Percentiles rank a stretch among this genome's conserved stretches.
Conservation (phyloP, 2,329 filamentous ascomycete species). For the Ceratocystis colombiana region DNA sequence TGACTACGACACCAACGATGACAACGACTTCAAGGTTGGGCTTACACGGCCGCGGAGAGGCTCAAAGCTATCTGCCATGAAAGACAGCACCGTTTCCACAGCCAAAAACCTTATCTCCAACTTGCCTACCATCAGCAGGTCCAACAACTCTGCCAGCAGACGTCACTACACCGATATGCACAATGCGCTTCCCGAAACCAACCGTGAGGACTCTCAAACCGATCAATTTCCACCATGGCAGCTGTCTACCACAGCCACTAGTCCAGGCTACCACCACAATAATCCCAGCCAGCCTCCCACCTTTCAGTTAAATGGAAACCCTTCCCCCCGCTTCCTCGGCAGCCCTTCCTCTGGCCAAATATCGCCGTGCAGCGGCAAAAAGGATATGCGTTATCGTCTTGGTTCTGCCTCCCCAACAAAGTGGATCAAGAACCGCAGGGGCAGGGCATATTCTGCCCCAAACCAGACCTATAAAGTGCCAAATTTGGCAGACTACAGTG, state of each 20-base stretch:
- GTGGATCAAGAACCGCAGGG: constrained; percentile 17
- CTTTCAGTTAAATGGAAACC: constrained; percentile 1
- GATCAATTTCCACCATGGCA: constrained; percentile 18
- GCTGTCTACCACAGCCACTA: not conserved
- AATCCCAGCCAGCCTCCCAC: not conserved
- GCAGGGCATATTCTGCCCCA: constrained; percentile 22
- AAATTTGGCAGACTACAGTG: constrained; percentile 5
- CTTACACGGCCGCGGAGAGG: constrained; percentile 72
- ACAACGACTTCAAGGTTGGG: constrained; percentile 51
- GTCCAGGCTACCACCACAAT: not conserved
- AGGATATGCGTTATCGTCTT: constrained; percentile 9
- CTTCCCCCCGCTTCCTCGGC: constrained; percentile 1
- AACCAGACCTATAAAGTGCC: constrained; percentile 9
- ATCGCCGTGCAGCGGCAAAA: not conserved
- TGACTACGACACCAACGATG: constrained; percentile 12
- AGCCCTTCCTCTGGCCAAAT: not conserved
- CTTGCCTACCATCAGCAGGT: constrained; percentile 21
- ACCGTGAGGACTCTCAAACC: constrained; percentile 7
- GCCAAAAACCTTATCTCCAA: constrained; percentile 24
- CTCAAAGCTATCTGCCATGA: constrained; percentile 65
- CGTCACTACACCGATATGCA: constrained; percentile 23
- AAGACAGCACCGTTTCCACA: constrained; percentile 19
- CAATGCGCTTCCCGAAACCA: constrained; percentile 15
- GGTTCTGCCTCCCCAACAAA: constrained; percentile 18
- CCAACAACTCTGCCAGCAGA: constrained; percentile 13